A percentile compares a stretch with the other conserved stretches of the same genome.
These are phyloP conservation scores for Phytophthora hibernalis DNA, from an alignment of 352 stramenopile species.

Conservation along the genomic window DNA sequence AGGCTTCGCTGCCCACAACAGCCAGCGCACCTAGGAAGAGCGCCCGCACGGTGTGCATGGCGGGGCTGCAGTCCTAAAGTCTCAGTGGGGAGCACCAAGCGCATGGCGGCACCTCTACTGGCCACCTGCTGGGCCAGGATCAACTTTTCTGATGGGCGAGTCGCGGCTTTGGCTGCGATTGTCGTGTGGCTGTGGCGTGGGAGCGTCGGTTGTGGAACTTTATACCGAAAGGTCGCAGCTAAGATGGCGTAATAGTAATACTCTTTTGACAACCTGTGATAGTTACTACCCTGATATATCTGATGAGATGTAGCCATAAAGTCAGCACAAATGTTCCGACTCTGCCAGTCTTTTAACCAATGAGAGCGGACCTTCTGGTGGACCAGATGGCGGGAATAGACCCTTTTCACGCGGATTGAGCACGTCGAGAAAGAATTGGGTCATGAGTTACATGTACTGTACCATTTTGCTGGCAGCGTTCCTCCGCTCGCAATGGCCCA, in stretches of 20 bases:
- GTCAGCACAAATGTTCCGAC: constrained; percentile 24
- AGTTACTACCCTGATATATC: not conserved
- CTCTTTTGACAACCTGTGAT: not conserved
- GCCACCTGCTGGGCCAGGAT: constrained; percentile 18
- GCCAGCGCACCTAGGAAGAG: constrained; percentile 22
- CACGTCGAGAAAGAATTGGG: constrained; percentile 4
- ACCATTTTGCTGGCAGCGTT: too few relatives aligned
- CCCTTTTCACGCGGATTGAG: constrained; percentile 16
- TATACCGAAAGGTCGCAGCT: not conserved
- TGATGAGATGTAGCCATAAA: constrained; percentile 5
- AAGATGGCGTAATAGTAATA: not conserved
- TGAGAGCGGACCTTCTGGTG: constrained; percentile 12
- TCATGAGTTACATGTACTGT: too few relatives aligned
- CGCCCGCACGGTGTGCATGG: constrained; percentile 29
- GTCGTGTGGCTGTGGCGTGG: constrained; percentile 5
- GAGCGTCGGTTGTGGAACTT: not conserved
- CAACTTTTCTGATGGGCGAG: constrained; percentile 26
- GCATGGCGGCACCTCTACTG: constrained; percentile 31
- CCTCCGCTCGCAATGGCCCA: constrained; percentile 1
- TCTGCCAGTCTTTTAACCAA: constrained; percentile 7
- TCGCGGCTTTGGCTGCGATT: not conserved
- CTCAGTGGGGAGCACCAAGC: constrained; percentile 17
- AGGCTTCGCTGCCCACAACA: not conserved
- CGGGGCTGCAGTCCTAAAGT: constrained; percentile 33
- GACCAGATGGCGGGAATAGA: constrained; percentile 1